Conservation (phyloP, 73 alveolate species). For the Uronychia binucleata region DNA sequence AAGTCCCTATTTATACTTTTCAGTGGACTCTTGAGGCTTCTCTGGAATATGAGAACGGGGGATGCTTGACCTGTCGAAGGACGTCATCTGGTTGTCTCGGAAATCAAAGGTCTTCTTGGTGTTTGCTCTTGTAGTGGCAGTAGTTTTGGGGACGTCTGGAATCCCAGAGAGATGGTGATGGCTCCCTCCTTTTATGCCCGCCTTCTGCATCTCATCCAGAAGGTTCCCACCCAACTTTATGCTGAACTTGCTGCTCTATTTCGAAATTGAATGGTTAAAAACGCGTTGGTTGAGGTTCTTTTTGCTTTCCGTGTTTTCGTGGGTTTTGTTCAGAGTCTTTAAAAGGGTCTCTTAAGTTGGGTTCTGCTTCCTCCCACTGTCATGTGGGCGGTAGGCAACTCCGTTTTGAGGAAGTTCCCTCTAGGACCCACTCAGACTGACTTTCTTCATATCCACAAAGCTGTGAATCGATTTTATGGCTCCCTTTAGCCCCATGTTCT, state of each 20-base stretch:
- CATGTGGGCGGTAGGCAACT: background rate
- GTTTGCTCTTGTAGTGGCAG: background rate
- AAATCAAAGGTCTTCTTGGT: background rate
- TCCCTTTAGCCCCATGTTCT: background rate
- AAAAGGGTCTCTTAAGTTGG: background rate
- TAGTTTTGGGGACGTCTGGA: no score
- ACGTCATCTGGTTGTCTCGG: background rate
- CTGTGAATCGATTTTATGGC: background rate
- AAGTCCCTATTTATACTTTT: no score
- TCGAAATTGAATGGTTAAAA: no score
- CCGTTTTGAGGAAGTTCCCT: background rate
- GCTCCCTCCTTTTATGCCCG: background rate
- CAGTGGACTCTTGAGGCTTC: background rate
- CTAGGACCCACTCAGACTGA: background rate
- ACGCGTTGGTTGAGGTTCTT: background rate
- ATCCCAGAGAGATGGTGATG: no score
- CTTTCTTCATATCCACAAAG: background rate
- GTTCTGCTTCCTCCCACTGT: background rate
- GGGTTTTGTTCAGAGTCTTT: background rate
- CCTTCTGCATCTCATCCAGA: background rate
- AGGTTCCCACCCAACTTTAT: background rate
- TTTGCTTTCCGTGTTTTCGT: background rate
- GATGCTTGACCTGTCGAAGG: no score
- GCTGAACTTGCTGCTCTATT: slow-evolving; percentile 1
- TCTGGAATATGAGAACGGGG: no score